Conservation (phyloP, 2,329 filamentous ascomycete species). For the Colletotrichum echinochloae region DNA sequence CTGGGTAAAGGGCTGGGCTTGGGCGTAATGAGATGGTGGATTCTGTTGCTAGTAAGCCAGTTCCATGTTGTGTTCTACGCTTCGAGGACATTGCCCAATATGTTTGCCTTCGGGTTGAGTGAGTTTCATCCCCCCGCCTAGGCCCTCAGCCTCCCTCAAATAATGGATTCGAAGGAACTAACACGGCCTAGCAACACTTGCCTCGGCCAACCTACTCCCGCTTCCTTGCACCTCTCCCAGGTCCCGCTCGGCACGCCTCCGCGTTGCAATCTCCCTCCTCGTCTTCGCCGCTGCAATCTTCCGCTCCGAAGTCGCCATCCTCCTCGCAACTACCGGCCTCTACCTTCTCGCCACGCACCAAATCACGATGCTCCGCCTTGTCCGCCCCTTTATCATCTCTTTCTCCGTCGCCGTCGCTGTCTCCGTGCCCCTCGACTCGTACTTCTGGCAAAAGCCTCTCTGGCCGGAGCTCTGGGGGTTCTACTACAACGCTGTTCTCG, state of each 20-base stretch:
- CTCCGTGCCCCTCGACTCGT: constrained; percentile 85
- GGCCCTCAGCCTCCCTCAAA: not conserved
- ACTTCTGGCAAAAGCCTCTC: constrained; percentile 88
- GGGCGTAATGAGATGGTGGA: constrained; percentile 81
- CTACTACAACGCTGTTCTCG: constrained; percentile 89
- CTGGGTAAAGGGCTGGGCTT: constrained; percentile 77
- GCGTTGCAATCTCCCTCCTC: constrained; percentile 78
- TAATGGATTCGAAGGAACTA: not conserved
- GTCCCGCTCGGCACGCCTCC: constrained; percentile 58
- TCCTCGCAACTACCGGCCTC: constrained; percentile 76
- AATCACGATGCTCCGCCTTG: constrained; percentile 66
- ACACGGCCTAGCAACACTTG: constrained; percentile 69
- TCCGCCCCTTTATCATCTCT: constrained; percentile 75
- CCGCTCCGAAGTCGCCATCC: constrained; percentile 86
- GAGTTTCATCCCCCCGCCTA: constrained; percentile 50
- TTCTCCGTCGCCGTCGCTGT: constrained; percentile 73
- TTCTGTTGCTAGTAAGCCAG: constrained; percentile 81
- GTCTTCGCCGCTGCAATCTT: constrained; percentile 87
- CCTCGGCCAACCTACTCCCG: constrained; percentile 63
- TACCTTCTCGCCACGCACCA: constrained; percentile 70
- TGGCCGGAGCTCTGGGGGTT: constrained; percentile 95
- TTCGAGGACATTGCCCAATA: constrained; percentile 91
- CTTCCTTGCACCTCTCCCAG: constrained; percentile 45
- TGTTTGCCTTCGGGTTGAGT: constrained; percentile 93
- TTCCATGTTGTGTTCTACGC: constrained; percentile 96